Evolutionary conservation across 345 rosid genomes (phyloP).

Genomic region (Moringa oleifera): DNA sequence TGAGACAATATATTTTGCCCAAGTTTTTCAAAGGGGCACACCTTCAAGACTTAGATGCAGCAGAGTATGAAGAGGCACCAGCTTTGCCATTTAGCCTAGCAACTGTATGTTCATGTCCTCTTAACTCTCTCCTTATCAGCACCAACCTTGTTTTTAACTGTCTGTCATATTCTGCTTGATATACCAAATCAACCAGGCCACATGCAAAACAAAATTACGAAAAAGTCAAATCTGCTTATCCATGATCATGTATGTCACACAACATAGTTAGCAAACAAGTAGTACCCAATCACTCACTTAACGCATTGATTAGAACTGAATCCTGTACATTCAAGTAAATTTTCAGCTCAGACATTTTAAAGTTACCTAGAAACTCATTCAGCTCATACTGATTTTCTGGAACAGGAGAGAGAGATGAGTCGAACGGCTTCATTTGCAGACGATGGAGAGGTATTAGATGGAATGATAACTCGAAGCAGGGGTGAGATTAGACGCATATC

Average conservation of each 20-base stretch:
- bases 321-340: neutral
- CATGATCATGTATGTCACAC: neutral
- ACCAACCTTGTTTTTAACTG: too few relatives aligned
- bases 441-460: constrained; percentile 71
- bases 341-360: neutral
- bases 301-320: neutral
- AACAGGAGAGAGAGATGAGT: constrained; percentile 60
- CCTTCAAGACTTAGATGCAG: constrained; percentile 91
- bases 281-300: too few relatives aligned
- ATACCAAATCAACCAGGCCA: neutral
- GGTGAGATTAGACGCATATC: constrained; percentile 70
- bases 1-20: constrained; percentile 76
- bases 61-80: constrained; percentile 88
- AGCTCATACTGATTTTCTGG: constrained; percentile 7
- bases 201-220: neutral
- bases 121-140: neutral
- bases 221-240: neutral
- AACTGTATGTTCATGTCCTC: constrained; percentile 38
- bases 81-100: constrained; percentile 63
- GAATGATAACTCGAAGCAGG: constrained; percentile 75
- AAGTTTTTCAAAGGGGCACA: constrained; percentile 81
- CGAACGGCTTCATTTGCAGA: constrained; percentile 59
- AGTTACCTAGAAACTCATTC: constrained; percentile 1
- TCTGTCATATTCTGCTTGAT: neutral
- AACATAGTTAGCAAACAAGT: neutral